Conservation (phyloP, 176 grass and related monocot genomes). For the Tuctoria greenei region DNA sequence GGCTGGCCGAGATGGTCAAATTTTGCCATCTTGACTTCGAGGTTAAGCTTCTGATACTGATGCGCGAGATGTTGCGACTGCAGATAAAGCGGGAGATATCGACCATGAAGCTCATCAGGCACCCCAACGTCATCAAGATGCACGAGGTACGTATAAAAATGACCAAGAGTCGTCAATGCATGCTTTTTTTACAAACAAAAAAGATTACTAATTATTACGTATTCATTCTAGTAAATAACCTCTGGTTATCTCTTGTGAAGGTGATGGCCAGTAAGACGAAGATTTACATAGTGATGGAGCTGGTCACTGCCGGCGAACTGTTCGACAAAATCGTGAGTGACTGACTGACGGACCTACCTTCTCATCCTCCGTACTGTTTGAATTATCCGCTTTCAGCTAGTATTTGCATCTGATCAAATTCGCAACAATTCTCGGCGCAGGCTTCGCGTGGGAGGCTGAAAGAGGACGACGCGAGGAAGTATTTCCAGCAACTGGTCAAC, state of each 20-base stretch:
- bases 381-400: background rate
- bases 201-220: background rate
- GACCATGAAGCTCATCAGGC: slow-evolving; percentile 97
- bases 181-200: background rate
- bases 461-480: slow-evolving; percentile 96
- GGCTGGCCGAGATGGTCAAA: slow-evolving; percentile 13
- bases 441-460: slow-evolving; percentile 74
- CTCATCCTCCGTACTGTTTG: background rate
- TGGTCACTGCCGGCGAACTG: slow-evolving; percentile 90
- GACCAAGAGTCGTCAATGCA: background rate
- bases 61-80: slow-evolving; percentile 21
- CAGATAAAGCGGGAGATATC: slow-evolving; percentile 99
- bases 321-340: slow-evolving; percentile 91
- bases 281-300: slow-evolving; percentile 96
- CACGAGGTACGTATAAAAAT: slow-evolving; percentile 79
- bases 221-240: background rate
- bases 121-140: slow-evolving; percentile 96
- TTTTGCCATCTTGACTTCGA: slow-evolving; percentile 12
- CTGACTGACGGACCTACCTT: background rate
- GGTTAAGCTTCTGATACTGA: background rate
- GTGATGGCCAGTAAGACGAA: slow-evolving; percentile 99
- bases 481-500: slow-evolving; percentile 96
- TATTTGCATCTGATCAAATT: slow-evolving; percentile 20
- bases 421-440: slow-evolving; percentile 17
- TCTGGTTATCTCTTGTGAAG: slow-evolving; percentile 41